A percentile compares a stretch with the other conserved stretches of the same genome.
These are phyloP conservation scores for Hymenoscyphus fructigenus DNA, from an alignment of 2,329 filamentous ascomycete genomes.

Conservation along the genomic window DNA sequence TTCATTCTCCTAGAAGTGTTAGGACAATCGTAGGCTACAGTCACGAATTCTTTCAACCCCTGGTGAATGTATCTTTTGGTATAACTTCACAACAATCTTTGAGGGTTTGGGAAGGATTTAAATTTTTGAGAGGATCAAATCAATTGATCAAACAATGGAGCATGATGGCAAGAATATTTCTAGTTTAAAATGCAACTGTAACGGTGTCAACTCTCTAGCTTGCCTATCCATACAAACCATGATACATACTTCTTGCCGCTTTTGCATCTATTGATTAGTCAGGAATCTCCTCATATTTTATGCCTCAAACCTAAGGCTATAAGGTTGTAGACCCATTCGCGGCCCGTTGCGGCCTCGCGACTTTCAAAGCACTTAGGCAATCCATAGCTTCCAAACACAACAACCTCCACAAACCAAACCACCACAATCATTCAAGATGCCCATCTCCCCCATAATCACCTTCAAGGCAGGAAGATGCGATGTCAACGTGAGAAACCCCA, in stretches of 20 bases:
- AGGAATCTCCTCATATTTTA: background rate
- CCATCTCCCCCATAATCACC: constrained; percentile 81
- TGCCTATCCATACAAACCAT: too few relatives aligned
- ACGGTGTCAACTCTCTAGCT: too few relatives aligned
- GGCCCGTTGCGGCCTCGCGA: constrained; percentile 13
- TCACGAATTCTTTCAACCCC: too few relatives aligned
- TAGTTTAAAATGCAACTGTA: too few relatives aligned
- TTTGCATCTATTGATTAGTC: background rate
- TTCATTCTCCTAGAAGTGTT: too few relatives aligned
- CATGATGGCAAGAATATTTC: too few relatives aligned
- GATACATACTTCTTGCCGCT: background rate
- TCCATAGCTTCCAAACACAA: background rate
- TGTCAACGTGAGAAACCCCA: constrained; percentile 64
- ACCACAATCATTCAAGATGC: constrained; percentile 56
- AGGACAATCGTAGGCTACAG: too few relatives aligned
- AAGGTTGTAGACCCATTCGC: constrained; percentile 3
- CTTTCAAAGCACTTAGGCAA: background rate
- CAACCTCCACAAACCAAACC: constrained; percentile 1
- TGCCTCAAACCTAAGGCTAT: constrained; percentile 4
- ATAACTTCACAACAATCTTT: too few relatives aligned
- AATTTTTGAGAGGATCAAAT: too few relatives aligned
- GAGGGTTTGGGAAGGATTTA: too few relatives aligned
- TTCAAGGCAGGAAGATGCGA: constrained; percentile 96
- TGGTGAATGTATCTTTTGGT: too few relatives aligned
- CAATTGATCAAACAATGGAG: too few relatives aligned